A percentile compares a stretch with the other conserved stretches of the same genome.
Evolutionary conservation across 1,284 basidiomycete species (phyloP).

Genomic region (Trametes sp.): DNA sequence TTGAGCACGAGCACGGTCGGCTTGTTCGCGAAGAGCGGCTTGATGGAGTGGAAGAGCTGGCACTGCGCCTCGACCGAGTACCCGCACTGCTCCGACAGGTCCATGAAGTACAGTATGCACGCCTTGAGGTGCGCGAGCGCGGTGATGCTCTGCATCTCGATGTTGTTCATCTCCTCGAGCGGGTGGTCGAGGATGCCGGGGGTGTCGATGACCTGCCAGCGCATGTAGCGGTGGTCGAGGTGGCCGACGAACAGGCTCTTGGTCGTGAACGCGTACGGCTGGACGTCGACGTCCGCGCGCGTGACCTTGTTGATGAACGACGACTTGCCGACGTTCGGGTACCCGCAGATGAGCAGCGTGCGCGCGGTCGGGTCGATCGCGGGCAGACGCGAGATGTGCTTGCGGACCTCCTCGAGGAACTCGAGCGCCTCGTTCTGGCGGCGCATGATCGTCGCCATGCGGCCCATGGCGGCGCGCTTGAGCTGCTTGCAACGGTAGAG

Average conservation of each 20-base stretch:
- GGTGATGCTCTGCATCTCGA: constrained; percentile 99
- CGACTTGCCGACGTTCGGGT: constrained; percentile 97
- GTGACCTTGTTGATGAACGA: constrained; percentile 99
- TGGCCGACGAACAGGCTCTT: constrained; percentile 97
- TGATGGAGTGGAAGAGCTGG: constrained; percentile 98
- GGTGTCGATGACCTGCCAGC: constrained; percentile 98
- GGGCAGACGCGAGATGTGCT: constrained; percentile 96
- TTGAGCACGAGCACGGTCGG: constrained; percentile 94
- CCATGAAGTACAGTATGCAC: constrained; percentile 96
- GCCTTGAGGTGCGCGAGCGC: constrained; percentile 93
- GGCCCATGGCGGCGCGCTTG: constrained; percentile 93
- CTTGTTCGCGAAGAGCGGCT: constrained; percentile 93
- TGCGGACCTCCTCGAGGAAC: constrained; percentile 96
- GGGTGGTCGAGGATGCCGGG: constrained; percentile 94
- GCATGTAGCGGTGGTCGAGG: constrained; percentile 96
- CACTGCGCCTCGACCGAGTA: constrained; percentile 95
- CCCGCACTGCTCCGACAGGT: constrained; percentile 95
- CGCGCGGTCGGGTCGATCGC: constrained; percentile 97
- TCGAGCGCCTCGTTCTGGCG: constrained; percentile 96
- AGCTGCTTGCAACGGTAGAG: constrained; percentile 97
- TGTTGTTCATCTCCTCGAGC: constrained; percentile 98
- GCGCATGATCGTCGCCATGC: constrained; percentile 97
- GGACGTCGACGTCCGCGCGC: constrained; percentile 95
- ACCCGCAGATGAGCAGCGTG: constrained; percentile 94
- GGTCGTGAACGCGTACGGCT: constrained; percentile 97